These are phyloP conservation scores for Tephrocybe sp. DNA, from an alignment of 768 basidiomycete genomes.

Conservation along the genomic window DNA sequence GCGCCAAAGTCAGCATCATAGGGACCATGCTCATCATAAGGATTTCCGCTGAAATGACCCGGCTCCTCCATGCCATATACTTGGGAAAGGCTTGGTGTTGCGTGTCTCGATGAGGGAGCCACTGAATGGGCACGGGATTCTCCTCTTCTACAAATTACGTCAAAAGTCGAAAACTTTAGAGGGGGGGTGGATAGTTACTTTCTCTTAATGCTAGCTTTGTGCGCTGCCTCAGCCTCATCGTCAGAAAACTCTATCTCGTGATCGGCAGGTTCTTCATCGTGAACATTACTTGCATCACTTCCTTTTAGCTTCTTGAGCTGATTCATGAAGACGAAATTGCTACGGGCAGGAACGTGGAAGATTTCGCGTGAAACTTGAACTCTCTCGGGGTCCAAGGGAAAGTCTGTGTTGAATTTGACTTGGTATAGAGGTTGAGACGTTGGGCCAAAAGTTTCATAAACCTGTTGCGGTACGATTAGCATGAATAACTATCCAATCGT, in stretches of 20 bases:
- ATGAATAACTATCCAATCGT: background rate
- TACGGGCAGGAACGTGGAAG: slow-evolving; percentile 79
- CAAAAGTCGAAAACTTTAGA: background rate
- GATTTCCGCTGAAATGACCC: slow-evolving; percentile 46
- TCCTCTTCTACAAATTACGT: slow-evolving; percentile 41
- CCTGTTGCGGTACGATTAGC: slow-evolving; percentile 27
- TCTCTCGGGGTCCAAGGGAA: slow-evolving; percentile 57
- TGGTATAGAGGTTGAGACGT: slow-evolving; percentile 89
- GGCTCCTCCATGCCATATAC: slow-evolving; percentile 48
- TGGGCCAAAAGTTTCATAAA: slow-evolving; percentile 96
- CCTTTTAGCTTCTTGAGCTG: slow-evolving; percentile 73
- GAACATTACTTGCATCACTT: slow-evolving; percentile 91
- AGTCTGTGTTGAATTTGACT: slow-evolving; percentile 70
- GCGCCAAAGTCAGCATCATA: slow-evolving; percentile 65
- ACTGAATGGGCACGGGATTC: slow-evolving; percentile 48
- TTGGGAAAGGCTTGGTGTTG: slow-evolving; percentile 53
- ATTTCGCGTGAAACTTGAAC: slow-evolving; percentile 59
- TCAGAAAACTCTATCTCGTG: slow-evolving; percentile 94
- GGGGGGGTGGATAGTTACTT: slow-evolving; percentile 38
- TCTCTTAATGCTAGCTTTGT: slow-evolving; percentile 58
- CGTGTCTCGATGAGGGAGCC: slow-evolving; percentile 48
- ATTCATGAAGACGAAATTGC: slow-evolving; percentile 80
- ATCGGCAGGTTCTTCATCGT: slow-evolving; percentile 91
- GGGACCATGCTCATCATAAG: slow-evolving; percentile 63
- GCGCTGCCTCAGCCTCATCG: slow-evolving; percentile 84